Percentiles rank a stretch among this genome's conserved stretches.
Conservation (phyloP, 1,284 basidiomycete species). For the Rhodofomes roseus region DNA sequence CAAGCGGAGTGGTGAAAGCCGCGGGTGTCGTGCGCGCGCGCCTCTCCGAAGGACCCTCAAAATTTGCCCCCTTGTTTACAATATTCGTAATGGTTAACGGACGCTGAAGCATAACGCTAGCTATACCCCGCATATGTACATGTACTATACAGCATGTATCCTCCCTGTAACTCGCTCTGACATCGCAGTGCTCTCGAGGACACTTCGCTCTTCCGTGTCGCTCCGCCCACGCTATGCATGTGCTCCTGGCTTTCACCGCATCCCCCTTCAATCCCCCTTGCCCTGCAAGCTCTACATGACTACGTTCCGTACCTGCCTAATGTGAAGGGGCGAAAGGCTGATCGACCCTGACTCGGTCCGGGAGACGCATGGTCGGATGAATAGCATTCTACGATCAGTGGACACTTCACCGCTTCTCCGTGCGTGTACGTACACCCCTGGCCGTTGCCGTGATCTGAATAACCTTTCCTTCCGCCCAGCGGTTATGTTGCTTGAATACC, state of each 20-base stretch:
- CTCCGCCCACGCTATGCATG: background rate
- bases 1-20: background rate
- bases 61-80: background rate
- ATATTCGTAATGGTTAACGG: background rate
- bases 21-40: background rate
- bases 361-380: background rate
- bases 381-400: background rate
- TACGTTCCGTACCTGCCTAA: background rate
- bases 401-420: background rate
- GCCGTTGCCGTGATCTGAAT: background rate
- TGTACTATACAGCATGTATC: background rate
- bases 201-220: background rate
- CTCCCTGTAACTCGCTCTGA: background rate
- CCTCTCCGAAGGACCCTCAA: background rate
- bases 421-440: background rate
- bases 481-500: background rate
- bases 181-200: background rate
- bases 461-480: background rate
- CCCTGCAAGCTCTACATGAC: background rate
- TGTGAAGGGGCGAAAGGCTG: background rate
- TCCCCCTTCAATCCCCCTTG: background rate
- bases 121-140: slow-evolving; percentile 1
- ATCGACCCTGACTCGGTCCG: background rate
- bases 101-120: background rate
- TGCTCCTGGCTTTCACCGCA: background rate